These are phyloP conservation scores for Zasmidium citrigriseum DNA, from an alignment of 2,329 filamentous ascomycete species.

Conservation along the genomic window DNA sequence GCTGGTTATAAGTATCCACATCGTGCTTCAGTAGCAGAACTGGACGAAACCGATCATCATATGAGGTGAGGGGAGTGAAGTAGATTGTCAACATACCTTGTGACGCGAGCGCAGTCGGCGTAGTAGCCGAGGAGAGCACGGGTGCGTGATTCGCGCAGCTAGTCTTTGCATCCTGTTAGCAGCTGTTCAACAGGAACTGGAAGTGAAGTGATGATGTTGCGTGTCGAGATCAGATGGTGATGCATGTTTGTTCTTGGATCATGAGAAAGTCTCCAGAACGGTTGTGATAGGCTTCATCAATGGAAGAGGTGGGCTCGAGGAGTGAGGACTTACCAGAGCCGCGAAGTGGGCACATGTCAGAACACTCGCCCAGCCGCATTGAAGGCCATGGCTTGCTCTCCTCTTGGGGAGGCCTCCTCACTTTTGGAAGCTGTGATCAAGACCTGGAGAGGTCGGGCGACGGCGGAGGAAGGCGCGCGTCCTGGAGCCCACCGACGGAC, in stretches of 20 bases:
- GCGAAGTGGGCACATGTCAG: neutral
- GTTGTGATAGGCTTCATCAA: constrained; percentile 37
- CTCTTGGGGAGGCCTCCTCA: no score
- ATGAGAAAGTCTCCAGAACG: constrained; percentile 38
- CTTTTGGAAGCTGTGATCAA: no score
- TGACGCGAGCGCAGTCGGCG: neutral
- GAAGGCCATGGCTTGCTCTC: no score
- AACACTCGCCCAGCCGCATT: neutral
- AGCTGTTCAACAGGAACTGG: neutral
- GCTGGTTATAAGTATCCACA: constrained; percentile 39
- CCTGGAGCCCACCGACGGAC: neutral
- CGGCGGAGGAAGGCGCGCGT: neutral
- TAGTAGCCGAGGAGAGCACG: neutral
- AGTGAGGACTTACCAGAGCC: constrained; percentile 16
- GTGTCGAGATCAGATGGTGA: constrained; percentile 40
- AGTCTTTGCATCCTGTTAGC: neutral
- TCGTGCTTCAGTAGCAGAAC: constrained; percentile 42
- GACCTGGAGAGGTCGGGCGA: no score
- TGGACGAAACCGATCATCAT: constrained; percentile 45
- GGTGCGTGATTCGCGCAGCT: neutral
- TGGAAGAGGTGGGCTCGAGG: constrained; percentile 3
- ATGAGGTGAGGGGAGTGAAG: neutral
- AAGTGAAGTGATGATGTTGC: constrained; percentile 1
- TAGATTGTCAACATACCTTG: neutral
- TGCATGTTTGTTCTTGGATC: constrained; percentile 44